Conservation (phyloP, 2,329 filamentous ascomycete species). For the Mariannaea elegans region DNA sequence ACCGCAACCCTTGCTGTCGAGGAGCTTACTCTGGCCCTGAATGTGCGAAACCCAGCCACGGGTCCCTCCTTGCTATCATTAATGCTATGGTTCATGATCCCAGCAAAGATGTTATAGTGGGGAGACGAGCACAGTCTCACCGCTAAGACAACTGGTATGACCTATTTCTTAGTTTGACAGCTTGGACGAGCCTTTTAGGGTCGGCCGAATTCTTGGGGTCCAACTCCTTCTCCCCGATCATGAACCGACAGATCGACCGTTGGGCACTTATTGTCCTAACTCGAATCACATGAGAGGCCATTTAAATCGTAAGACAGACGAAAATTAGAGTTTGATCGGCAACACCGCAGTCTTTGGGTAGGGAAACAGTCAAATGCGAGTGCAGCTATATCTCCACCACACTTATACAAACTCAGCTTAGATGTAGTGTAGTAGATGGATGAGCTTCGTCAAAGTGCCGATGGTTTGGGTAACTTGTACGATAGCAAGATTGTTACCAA, state of each 20-base stretch:
- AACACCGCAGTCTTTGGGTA: too few relatives aligned
- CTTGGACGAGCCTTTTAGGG: neutral
- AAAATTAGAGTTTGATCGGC: neutral
- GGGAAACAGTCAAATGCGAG: neutral
- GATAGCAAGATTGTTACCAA: neutral
- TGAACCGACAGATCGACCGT: neutral
- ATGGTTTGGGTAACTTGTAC: neutral
- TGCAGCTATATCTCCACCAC: neutral
- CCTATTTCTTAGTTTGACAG: neutral
- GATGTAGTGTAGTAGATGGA: neutral
- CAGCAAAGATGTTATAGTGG: constrained; percentile 20
- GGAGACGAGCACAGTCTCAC: constrained; percentile 25
- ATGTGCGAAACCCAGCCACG: constrained; percentile 13
- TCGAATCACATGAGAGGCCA: neutral
- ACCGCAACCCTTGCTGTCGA: constrained; percentile 27
- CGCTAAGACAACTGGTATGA: constrained; percentile 20
- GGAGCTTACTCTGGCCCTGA: constrained; percentile 23
- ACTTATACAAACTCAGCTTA: neutral
- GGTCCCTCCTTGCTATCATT: constrained; percentile 25
- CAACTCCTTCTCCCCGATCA: constrained; percentile 3
- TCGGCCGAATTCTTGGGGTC: constrained; percentile 3
- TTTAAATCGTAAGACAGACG: neutral
- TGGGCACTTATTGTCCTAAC: neutral
- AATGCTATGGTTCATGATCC: constrained; percentile 30
- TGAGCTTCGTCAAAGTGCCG: neutral